Conservation (phyloP, 306 rosid genomes). For the Malus sylvestris region DNA sequence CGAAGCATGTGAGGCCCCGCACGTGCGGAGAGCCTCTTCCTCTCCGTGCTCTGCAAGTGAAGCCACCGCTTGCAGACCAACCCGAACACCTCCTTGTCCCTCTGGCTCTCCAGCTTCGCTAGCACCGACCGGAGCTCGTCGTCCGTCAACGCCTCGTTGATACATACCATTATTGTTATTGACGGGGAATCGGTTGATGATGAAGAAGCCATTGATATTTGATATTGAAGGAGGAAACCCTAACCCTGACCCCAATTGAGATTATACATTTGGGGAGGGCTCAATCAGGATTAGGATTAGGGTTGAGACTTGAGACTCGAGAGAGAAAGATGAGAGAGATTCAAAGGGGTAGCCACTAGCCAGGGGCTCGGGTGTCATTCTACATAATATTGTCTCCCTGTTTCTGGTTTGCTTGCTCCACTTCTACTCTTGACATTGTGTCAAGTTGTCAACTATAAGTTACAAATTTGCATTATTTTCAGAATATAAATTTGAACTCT, state of each 20-base stretch:
- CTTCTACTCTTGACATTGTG: too few species aligned
- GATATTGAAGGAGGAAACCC: background rate
- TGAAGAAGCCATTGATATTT: conserved; percentile 29
- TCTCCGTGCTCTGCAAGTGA: conserved; percentile 74
- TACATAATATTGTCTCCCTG: too few species aligned
- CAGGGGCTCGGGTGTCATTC: too few species aligned
- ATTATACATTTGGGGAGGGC: background rate
- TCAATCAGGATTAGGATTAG: background rate
- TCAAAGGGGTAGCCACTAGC: too few species aligned
- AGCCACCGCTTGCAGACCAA: conserved; percentile 90
- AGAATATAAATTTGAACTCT: too few species aligned
- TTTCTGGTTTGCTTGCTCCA: too few species aligned
- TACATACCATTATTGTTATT: conserved; percentile 27
- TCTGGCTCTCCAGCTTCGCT: conserved; percentile 46
- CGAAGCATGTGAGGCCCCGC: conserved; percentile 89
- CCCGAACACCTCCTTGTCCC: conserved; percentile 78
- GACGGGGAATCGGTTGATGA: conserved; percentile 10
- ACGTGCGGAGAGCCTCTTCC: conserved; percentile 85
- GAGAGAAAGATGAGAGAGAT: background rate
- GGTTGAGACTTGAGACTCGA: background rate
- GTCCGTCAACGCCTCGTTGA: conserved; percentile 59
- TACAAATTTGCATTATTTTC: too few species aligned
- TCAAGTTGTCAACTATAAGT: too few species aligned
- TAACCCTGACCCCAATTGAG: background rate
- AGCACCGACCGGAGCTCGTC: conserved; percentile 82